Base-by-base conservation (phyloP, 805 yeast genomes). In the Ogataea nakhonphanomensis region DNA sequence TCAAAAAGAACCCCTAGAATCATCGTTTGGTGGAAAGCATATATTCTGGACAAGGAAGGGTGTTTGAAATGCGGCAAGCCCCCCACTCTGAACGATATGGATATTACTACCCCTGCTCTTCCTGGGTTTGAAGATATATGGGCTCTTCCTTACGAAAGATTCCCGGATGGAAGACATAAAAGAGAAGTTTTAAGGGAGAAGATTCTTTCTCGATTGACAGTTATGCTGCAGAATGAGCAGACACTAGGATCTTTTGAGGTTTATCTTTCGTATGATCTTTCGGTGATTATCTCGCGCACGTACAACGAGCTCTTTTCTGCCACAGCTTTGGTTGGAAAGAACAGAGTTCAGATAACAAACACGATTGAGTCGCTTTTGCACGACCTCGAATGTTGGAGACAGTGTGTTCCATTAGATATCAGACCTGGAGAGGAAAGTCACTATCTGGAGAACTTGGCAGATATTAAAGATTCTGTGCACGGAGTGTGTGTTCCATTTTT, bases 21-120 rank as follows among this genome's bases (percentile, higher is more conserved):
- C 17, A 46, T 58, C 8, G 39, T 79, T 15, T 80, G 81, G 77
- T 70, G 76, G 67, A 46, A 61, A 11, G 68, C 79, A 33, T 74
- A 68, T 48, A 44, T 61, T n/a, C 41, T 65, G 11, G 84, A 79
- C 48, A 64, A 66, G 31, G 73, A 69, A 12, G 42, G 61, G 11
- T 65, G 75, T 35, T 54, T 72, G 40, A 68, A 70, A 37, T 52
- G 67, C 33, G 81, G 83, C 1, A 69, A 69, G 37, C 71, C 80
- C 2, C 73, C 81, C 0, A 50, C 69, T 25, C 60, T 76, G 26
- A 64, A 65, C 46, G 66, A 61, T 35, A 45, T 45, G 7, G 79
- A 75, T 49, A 56, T 67, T 9, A 50, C 69, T 2, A 51, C 67
- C 1, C 62, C 66, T 2, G 50, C 60, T 1, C 32, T 52, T 8